Percentiles rank a stretch among this genome's conserved stretches.
Evolutionary conservation across 176 grass and related monocot genomes (phyloP).

Genomic region (Oryza brachyantha): DNA sequence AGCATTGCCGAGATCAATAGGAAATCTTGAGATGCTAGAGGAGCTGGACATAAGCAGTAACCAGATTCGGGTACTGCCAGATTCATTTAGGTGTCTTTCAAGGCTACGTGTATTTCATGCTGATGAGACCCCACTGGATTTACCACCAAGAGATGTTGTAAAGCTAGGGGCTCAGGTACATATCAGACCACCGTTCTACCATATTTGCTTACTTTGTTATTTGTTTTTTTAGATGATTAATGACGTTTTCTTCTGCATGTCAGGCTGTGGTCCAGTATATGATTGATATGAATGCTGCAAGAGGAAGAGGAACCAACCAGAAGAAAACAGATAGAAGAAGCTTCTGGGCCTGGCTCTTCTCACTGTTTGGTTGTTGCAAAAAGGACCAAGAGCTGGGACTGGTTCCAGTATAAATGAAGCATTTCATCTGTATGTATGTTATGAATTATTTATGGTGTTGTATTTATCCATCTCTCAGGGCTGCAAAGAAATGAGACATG

Average conservation of each 20-base stretch:
- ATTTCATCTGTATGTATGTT: conserved; percentile 35
- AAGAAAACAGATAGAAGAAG: conserved; percentile 36
- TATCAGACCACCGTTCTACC: background rate
- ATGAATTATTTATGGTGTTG: conserved; percentile 7
- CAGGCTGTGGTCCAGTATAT: conserved; percentile 81
- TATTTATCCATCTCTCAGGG: conserved; percentile 3
- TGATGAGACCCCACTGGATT: conserved; percentile 90
- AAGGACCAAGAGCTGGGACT: conserved; percentile 36
- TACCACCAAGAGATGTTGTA: conserved; percentile 78
- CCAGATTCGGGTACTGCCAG: conserved; percentile 84
- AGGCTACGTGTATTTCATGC: conserved; percentile 73
- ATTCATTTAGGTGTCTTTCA: conserved; percentile 66
- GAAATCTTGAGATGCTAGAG: conserved; percentile 93
- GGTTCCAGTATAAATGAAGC: conserved; percentile 37
- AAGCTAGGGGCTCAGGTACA: conserved; percentile 91
- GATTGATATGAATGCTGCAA: conserved; percentile 63
- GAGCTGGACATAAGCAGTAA: conserved; percentile 95
- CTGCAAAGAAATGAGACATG: background rate
- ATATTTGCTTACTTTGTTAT: background rate
- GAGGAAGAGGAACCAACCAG: conserved; percentile 39
- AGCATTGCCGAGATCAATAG: conserved; percentile 73
- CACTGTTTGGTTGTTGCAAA: conserved; percentile 53
- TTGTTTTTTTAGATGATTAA: conserved; percentile 3
- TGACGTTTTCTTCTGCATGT: conserved; percentile 19
- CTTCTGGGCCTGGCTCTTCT: conserved; percentile 74